phyloP scores from a whole-genome alignment of 192 early-diverging fungal genomes.

The Backusella morwellensis region DNA sequence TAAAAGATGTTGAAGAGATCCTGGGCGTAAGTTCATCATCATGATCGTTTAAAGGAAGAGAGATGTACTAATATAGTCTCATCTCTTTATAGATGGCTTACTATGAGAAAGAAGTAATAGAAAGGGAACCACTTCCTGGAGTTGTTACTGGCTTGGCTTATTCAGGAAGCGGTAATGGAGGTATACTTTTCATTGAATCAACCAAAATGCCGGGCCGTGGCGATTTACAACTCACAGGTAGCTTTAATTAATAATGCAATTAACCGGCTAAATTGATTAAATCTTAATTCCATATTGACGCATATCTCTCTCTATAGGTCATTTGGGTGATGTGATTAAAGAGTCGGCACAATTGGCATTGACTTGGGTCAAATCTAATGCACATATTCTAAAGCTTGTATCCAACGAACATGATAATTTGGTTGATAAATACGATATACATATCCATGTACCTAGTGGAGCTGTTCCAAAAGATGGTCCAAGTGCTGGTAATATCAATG shows the following conservation, averaged over 20 bases:
- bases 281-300: not conserved
- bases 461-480: conserved; percentile 85
- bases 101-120: conserved; percentile 60
- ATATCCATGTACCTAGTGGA: conserved; percentile 83
- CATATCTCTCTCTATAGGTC: conserved; percentile 39
- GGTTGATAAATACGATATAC: conserved; percentile 59
- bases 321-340: conserved; percentile 82
- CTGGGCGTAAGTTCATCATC: conserved; percentile 50
- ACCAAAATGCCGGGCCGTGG: conserved; percentile 73
- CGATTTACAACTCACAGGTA: conserved; percentile 63
- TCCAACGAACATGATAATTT: conserved; percentile 37
- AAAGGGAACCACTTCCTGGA: conserved; percentile 59
- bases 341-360: conserved; percentile 76
- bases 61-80: not conserved
- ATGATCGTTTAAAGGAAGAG: not conserved
- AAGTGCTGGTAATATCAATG: conserved; percentile 40
- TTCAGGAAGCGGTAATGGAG: conserved; percentile 68
- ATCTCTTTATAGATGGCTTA: conserved; percentile 37
- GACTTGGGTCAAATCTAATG: conserved; percentile 73
- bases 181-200: conserved; percentile 80
- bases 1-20: conserved; percentile 59
- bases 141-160: conserved; percentile 84
- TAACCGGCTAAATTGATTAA: not conserved
- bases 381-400: conserved; percentile 51
- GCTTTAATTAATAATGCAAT: not conserved